phyloP scores from a whole-genome alignment of 164 flowering plant genomes.

The Magnolia kwangsiensis region DNA sequence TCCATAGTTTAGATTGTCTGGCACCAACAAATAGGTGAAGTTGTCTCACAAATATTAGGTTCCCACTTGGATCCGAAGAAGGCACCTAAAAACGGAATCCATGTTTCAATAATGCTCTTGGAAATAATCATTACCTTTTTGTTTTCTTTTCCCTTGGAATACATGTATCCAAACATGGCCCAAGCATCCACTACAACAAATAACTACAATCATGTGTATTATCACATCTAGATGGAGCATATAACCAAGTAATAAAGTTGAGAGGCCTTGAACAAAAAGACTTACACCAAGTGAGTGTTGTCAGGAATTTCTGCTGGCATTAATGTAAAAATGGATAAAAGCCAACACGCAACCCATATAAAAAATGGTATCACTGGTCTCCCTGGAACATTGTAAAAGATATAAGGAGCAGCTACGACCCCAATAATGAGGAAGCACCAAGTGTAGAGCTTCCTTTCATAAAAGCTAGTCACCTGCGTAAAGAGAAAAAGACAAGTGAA shows the following conservation, averaged over 20 bases:
- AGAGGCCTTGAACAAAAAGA: conserved; percentile 13
- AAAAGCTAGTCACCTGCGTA: conserved; percentile 88
- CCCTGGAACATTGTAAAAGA: conserved; percentile 43
- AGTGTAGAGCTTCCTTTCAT: conserved; percentile 83
- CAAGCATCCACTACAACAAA: background rate
- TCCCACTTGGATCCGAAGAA: too few relatives aligned
- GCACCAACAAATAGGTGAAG: too few relatives aligned
- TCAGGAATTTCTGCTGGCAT: conserved; percentile 99
- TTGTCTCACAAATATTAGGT: too few relatives aligned
- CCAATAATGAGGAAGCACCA: conserved; percentile 73
- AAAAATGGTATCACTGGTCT: conserved; percentile 54
- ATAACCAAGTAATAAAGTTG: background rate
- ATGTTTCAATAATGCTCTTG: too few relatives aligned
- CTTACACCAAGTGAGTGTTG: conserved; percentile 82
- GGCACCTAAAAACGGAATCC: too few relatives aligned
- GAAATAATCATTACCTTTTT: too few relatives aligned
- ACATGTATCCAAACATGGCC: too few relatives aligned
- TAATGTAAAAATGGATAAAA: conserved; percentile 75
- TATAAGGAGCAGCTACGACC: conserved; percentile 46
- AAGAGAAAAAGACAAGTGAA: conserved; percentile 16
- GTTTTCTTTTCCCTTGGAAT: too few relatives aligned
- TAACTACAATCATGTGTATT: too few relatives aligned
- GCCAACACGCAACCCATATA: conserved; percentile 71
- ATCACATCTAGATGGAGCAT: background rate
- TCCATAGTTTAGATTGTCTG: too few relatives aligned